phyloP scores from a whole-genome alignment of 1,139 yeast species.

The Debaryomycetaceae sp. region DNA sequence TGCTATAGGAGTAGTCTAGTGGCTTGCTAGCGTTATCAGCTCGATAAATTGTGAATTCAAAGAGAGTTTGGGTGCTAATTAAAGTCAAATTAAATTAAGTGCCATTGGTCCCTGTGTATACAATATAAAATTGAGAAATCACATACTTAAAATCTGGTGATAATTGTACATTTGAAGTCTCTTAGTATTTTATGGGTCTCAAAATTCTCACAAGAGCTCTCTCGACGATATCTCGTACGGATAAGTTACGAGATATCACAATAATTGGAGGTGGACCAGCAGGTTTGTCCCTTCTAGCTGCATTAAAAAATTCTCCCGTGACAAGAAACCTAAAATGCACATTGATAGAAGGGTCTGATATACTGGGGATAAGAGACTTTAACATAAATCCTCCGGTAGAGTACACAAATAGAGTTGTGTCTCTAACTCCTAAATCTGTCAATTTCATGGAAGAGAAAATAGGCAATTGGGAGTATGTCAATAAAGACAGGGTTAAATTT shows the following conservation, averaged over 20 bases:
- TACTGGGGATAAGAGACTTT: constrained; percentile 54
- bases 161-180: too few species aligned
- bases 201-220: background rate
- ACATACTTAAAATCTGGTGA: too few species aligned
- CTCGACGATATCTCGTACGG: background rate
- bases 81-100: too few species aligned
- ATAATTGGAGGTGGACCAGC: constrained; percentile 99
- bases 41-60: too few species aligned
- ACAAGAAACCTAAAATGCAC: constrained; percentile 61
- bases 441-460: constrained; percentile 57
- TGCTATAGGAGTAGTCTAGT: too few species aligned
- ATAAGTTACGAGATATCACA: constrained; percentile 60
- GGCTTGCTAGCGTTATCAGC: too few species aligned
- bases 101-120: too few species aligned
- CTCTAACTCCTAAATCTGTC: constrained; percentile 79
- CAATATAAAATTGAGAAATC: too few species aligned
- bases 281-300: constrained; percentile 82
- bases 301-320: constrained; percentile 62
- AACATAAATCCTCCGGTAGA: constrained; percentile 51
- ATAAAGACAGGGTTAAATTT: constrained; percentile 66
- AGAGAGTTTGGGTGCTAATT: too few species aligned
- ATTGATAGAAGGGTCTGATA: constrained; percentile 68
- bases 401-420: constrained; percentile 78
- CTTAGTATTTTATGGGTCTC: too few species aligned
- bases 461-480: constrained; percentile 75